Conservation (phyloP, 2,329 filamentous ascomycete genomes). For the Trichophyton mentagrophytes region DNA sequence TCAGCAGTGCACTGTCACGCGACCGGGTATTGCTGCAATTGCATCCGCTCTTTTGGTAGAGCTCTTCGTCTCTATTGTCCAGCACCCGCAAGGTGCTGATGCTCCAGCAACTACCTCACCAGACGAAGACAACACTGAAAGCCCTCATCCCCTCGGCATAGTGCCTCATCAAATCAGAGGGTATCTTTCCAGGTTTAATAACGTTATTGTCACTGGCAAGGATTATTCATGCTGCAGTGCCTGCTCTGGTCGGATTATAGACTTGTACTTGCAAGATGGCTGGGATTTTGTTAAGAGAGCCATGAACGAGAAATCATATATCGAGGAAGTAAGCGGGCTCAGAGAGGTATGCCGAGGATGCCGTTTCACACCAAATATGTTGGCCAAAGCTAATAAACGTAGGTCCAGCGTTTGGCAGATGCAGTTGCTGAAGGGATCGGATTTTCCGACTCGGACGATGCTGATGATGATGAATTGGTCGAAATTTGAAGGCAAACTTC, state of each 20-base stretch:
- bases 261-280: slow-evolving; percentile 40
- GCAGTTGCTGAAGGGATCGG: not conserved
- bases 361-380: not conserved
- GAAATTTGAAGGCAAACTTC: not conserved
- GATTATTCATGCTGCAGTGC: slow-evolving; percentile 52
- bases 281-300: slow-evolving; percentile 51
- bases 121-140: slow-evolving; percentile 25
- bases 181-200: slow-evolving; percentile 48
- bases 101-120: slow-evolving; percentile 28
- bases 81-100: slow-evolving; percentile 53
- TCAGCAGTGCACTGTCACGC: slow-evolving; percentile 94
- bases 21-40: slow-evolving; percentile 82
- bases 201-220: slow-evolving; percentile 43
- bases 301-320: slow-evolving; percentile 48
- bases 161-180: slow-evolving; percentile 53
- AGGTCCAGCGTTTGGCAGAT: slow-evolving; percentile 1
- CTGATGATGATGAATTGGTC: not conserved
- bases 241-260: slow-evolving; percentile 44
- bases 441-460: not conserved
- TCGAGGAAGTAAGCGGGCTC: slow-evolving; percentile 50
- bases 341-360: slow-evolving; percentile 36
- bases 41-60: slow-evolving; percentile 87
- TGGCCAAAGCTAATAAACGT: not conserved
- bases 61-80: slow-evolving; percentile 71
- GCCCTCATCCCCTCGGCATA: slow-evolving; percentile 39